Evolutionary conservation across 1,139 yeast genomes (phyloP).

Genomic region (Yamadazyma songkhlaensis): DNA sequence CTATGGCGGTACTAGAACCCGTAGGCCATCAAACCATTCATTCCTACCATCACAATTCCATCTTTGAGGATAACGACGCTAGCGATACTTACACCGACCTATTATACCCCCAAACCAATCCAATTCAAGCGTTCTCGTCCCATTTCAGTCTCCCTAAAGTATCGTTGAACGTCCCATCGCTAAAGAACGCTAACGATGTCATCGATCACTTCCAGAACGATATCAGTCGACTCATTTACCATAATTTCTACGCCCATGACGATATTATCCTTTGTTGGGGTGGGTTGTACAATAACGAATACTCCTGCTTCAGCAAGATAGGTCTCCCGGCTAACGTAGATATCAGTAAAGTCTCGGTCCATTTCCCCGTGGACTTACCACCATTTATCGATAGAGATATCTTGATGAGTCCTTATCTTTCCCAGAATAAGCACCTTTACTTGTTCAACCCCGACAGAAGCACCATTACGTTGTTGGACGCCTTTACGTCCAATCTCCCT

Average conservation of each 20-base stretch:
- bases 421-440: conserved; percentile 25
- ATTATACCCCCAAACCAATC: conserved; percentile 14
- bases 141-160: conserved; percentile 29
- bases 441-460: conserved; percentile 32
- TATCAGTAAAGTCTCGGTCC: conserved; percentile 31
- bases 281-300: conserved; percentile 26
- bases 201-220: conserved; percentile 12
- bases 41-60: neutral
- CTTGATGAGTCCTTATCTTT: conserved; percentile 34
- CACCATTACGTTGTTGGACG: conserved; percentile 31
- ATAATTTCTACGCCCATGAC: conserved; percentile 31
- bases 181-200: conserved; percentile 10
- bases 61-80: conserved; percentile 4
- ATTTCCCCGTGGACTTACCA: conserved; percentile 40
- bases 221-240: conserved; percentile 31
- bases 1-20: conserved; percentile 24
- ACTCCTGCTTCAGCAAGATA: conserved; percentile 22
- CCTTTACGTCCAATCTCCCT: conserved; percentile 22
- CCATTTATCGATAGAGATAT: conserved; percentile 37
- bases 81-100: conserved; percentile 6
- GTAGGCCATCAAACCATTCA: conserved; percentile 15
- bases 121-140: conserved; percentile 26
- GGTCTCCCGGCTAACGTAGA: conserved; percentile 36
- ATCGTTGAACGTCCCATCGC: conserved; percentile 23
- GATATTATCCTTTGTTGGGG: conserved; percentile 39